phyloP scores from a whole-genome alignment of 257 asterid genomes.

The Jacaranda mimosifolia region DNA sequence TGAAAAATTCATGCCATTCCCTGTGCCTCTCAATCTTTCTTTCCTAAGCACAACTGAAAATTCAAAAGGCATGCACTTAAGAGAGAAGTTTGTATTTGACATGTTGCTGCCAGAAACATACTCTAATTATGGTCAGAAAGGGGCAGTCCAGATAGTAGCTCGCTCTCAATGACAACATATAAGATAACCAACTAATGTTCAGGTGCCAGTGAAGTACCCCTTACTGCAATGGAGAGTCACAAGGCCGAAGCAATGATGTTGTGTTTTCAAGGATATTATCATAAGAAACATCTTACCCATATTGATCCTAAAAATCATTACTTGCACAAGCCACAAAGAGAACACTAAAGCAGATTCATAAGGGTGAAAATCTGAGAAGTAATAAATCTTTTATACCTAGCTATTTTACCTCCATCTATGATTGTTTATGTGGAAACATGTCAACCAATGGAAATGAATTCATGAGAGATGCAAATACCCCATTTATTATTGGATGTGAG shows the following conservation, averaged over 20 bases:
- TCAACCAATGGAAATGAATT: not conserved
- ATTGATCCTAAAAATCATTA: not conserved
- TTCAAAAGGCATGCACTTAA: not conserved
- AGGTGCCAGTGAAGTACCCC: not conserved
- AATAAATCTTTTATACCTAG: constrained; percentile 7
- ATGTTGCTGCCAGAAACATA: not conserved
- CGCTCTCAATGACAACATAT: not conserved
- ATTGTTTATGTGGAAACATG: not conserved
- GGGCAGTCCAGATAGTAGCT: constrained; percentile 8
- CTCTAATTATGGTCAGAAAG: not conserved
- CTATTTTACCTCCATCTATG: not conserved
- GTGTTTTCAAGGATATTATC: constrained; percentile 12
- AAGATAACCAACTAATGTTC: not conserved
- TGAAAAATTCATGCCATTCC: not conserved
- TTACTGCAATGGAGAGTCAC: constrained; percentile 1
- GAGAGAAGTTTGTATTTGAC: not conserved
- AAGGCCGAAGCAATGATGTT: not conserved
- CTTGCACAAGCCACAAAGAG: not conserved
- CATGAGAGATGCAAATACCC: not conserved
- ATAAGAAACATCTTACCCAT: not conserved
- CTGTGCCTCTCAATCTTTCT: not conserved
- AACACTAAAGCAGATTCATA: not conserved
- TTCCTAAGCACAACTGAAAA: not conserved
- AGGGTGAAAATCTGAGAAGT: not conserved
- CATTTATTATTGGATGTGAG: not conserved